Conservation (phyloP, 1,284 basidiomycete species). For the Cutaneotrichosporon sp. region DNA sequence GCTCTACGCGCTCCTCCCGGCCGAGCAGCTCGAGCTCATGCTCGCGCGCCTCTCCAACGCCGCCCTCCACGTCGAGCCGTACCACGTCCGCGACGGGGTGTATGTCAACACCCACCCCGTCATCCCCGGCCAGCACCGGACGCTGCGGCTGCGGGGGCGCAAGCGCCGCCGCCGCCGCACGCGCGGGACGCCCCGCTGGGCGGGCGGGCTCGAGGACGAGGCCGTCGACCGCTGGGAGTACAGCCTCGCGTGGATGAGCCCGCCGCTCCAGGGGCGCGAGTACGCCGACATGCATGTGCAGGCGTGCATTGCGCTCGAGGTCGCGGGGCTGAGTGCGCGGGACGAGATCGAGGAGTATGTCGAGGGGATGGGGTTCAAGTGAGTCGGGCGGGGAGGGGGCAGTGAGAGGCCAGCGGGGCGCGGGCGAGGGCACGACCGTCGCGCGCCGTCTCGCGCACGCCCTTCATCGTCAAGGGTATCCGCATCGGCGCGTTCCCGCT, state of each 20-base stretch:
- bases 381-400: slow-evolving; percentile 21
- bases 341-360: slow-evolving; percentile 44
- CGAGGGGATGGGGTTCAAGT: slow-evolving; percentile 41
- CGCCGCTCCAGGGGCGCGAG: slow-evolving; percentile 37
- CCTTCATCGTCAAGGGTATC: slow-evolving; percentile 61
- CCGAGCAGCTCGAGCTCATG: slow-evolving; percentile 27
- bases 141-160: slow-evolving; percentile 26
- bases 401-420: too few species aligned
- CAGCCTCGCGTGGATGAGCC: slow-evolving; percentile 35
- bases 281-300: slow-evolving; percentile 41
- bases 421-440: too few species aligned
- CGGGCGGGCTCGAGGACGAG: not conserved
- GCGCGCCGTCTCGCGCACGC: slow-evolving; percentile 64
- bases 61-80: slow-evolving; percentile 34
- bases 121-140: slow-evolving; percentile 34
- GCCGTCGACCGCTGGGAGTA: slow-evolving; percentile 24
- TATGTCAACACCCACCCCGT: slow-evolving; percentile 38
- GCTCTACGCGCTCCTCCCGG: slow-evolving; percentile 41
- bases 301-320: slow-evolving; percentile 37
- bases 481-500: slow-evolving; percentile 54
- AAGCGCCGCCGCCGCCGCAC: slow-evolving; percentile 5
- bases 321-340: slow-evolving; percentile 25
- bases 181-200: not conserved
- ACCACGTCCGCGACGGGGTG: slow-evolving; percentile 33
- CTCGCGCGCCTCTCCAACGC: slow-evolving; percentile 38